Conservation (phyloP, 768 basidiomycete genomes). For the Boletus subparvulus region DNA sequence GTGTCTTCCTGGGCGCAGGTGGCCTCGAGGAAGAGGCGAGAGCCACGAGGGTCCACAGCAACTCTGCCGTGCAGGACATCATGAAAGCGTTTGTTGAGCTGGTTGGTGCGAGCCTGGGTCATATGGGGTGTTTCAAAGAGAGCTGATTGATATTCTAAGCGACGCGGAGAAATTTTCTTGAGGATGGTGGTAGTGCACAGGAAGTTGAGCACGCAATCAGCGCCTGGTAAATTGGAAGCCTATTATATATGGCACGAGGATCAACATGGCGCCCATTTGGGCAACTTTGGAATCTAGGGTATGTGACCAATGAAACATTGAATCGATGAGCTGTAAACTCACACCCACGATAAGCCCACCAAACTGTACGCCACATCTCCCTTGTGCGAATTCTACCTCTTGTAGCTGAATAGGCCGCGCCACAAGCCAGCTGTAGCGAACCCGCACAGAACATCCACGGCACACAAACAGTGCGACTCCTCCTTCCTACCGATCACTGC, state of each 20-base stretch:
- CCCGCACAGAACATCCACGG: neutral
- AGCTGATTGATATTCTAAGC: neutral
- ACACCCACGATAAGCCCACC: neutral
- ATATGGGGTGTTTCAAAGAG: conserved; percentile 1
- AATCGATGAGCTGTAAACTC: neutral
- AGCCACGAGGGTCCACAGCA: conserved; percentile 20
- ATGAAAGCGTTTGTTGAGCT: conserved; percentile 38
- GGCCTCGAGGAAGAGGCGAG: conserved; percentile 47
- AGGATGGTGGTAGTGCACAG: neutral
- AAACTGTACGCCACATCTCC: neutral
- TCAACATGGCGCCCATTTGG: conserved; percentile 1
- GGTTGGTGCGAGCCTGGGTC: conserved; percentile 17
- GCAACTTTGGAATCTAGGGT: neutral
- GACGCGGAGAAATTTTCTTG: neutral
- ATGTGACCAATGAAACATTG: neutral
- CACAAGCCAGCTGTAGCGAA: neutral
- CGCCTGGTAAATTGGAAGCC: neutral
- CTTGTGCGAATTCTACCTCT: neutral
- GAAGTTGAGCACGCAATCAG: neutral
- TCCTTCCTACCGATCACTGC: neutral
- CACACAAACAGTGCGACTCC: neutral
- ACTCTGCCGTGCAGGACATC: conserved; percentile 33
- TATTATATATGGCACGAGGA: neutral
- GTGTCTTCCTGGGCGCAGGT: conserved; percentile 42
- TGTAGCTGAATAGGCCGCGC: neutral